Percentiles rank a stretch among this genome's conserved stretches.
These are phyloP conservation scores for Plasmodium sp. DNA, from an alignment of 169 alveolate species.

Conservation along the genomic window DNA sequence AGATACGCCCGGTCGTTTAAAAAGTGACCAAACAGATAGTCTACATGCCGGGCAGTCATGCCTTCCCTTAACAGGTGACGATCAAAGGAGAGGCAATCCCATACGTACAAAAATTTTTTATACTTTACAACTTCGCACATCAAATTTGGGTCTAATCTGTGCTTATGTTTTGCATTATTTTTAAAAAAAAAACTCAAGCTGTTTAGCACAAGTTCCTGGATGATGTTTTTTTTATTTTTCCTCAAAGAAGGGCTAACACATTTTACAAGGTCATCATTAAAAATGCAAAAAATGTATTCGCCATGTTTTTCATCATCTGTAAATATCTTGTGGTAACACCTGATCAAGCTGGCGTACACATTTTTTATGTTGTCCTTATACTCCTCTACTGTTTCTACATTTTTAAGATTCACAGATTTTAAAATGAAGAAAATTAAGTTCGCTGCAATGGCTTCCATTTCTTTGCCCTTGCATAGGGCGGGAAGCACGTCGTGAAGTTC, in stretches of 20 bases:
- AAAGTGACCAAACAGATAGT: conserved; percentile 34
- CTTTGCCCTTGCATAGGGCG: conserved; percentile 25
- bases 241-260: conserved; percentile 62
- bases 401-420: conserved; percentile 15
- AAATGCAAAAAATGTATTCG: conserved; percentile 40
- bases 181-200: conserved; percentile 60
- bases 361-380: conserved; percentile 51
- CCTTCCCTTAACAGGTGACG: conserved; percentile 5
- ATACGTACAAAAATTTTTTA: conserved; percentile 28
- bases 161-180: conserved; percentile 16
- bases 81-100: conserved; percentile 25
- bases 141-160: conserved; percentile 42
- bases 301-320: not conserved
- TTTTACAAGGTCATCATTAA: conserved; percentile 35
- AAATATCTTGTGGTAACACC: conserved; percentile 37
- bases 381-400: conserved; percentile 19
- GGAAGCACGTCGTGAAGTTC: conserved; percentile 29
- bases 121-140: conserved; percentile 39
- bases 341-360: conserved; percentile 13
- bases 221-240: conserved; percentile 33
- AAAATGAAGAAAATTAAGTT: conserved; percentile 47
- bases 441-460: not conserved
- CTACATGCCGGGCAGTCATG: conserved; percentile 6
- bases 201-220: conserved; percentile 57
- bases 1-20: conserved; percentile 9